These are phyloP conservation scores for Dysphania ambrosioides DNA, from an alignment of 148 eudicot genomes.

Conservation along the genomic window DNA sequence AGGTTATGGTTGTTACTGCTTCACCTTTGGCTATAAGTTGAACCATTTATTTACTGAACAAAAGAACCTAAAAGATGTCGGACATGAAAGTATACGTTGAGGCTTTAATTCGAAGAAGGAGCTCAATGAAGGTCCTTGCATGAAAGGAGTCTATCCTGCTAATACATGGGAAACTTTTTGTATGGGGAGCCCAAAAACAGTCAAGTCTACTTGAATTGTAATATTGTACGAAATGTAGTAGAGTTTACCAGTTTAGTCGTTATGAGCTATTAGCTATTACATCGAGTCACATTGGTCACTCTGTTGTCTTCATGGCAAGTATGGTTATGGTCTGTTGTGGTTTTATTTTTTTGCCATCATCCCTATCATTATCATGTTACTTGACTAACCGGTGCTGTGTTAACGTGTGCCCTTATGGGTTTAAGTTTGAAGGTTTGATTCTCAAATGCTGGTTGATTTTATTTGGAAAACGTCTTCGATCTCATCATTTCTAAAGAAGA, in stretches of 20 bases:
- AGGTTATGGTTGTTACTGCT: slow-evolving; percentile 22
- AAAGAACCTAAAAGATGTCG: background rate
- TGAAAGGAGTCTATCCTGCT: background rate
- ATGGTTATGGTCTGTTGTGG: no score
- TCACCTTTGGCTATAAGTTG: background rate
- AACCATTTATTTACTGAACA: background rate
- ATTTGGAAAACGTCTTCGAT: no score
- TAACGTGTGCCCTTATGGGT: no score
- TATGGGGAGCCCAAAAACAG: background rate
- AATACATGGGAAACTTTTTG: background rate
- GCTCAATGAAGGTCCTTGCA: background rate
- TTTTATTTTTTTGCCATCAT: no score
- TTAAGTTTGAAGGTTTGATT: no score
- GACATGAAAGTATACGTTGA: background rate
- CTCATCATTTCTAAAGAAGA: no score
- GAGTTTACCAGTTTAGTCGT: background rate
- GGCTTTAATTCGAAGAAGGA: background rate
- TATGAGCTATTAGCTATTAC: background rate
- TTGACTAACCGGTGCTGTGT: no score
- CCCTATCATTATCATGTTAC: no score
- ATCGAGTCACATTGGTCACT: no score
- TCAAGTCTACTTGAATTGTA: background rate
- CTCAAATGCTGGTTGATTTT: no score
- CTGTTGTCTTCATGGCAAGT: no score
- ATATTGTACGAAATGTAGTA: background rate